Evolutionary conservation across 2,329 filamentous ascomycete species (phyloP).

Genomic region (Apiospora sp.): DNA sequence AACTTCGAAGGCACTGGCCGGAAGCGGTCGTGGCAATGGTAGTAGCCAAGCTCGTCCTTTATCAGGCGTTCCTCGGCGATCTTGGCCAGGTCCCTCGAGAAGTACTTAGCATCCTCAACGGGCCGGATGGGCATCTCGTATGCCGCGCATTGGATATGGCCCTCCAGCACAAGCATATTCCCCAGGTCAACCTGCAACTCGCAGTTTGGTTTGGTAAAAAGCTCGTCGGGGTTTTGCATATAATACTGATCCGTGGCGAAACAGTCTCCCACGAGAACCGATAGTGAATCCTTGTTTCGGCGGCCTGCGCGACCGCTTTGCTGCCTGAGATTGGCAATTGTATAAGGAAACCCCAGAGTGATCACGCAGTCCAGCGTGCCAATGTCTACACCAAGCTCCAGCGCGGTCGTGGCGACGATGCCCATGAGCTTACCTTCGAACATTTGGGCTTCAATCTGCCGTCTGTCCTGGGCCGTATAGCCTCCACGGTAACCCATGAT

Average conservation of each 20-base stretch:
- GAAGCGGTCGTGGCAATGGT: conserved; percentile 89
- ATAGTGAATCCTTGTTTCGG: conserved; percentile 91
- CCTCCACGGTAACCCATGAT: conserved; percentile 97
- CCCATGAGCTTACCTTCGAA: conserved; percentile 93
- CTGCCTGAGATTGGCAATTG: conserved; percentile 91
- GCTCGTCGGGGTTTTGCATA: conserved; percentile 94
- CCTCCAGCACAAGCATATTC: conserved; percentile 90
- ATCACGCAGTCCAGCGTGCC: conserved; percentile 93
- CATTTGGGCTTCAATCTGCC: conserved; percentile 93
- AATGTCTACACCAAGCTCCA: conserved; percentile 95
- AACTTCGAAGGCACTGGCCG: conserved; percentile 83
- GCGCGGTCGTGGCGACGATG: conserved; percentile 90
- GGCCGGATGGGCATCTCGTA: conserved; percentile 93
- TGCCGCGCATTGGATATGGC: conserved; percentile 94
- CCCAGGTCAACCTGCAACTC: conserved; percentile 90
- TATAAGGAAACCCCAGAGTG: conserved; percentile 94
- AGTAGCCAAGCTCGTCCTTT: conserved; percentile 80
- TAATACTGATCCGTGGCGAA: conserved; percentile 95
- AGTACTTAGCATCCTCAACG: conserved; percentile 77
- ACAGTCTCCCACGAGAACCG: conserved; percentile 86
- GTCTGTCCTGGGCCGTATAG: conserved; percentile 89
- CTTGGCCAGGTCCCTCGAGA: conserved; percentile 74
- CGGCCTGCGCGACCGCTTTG: conserved; percentile 93
- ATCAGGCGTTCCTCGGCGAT: conserved; percentile 79
- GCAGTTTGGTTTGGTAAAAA: conserved; percentile 90